Base-by-base conservation (phyloP, 2,329 filamentous ascomycete species). In the Phaeosphaeria sp. region DNA sequence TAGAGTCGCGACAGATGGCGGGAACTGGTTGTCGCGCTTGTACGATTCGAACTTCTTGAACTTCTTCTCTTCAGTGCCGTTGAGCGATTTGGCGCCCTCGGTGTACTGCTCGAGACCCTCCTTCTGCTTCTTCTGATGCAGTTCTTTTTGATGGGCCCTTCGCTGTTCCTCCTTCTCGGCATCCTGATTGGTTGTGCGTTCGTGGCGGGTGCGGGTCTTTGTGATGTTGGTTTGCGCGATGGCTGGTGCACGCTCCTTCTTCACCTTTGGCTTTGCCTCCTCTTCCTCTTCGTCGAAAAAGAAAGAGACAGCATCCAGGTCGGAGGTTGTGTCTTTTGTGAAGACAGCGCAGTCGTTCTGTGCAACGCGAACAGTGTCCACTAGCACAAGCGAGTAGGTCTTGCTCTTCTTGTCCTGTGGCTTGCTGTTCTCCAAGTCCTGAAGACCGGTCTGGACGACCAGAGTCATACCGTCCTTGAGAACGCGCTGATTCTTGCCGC, bases 31-130 rank as follows among this genome's bases (percentile, higher is more conserved):
- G 77, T 98, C 95, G 59, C 94, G 88, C 83, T 98, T 99, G 82
- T 99, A 99, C 0, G 95, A 99, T 78, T 99, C 95, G 74, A 98
- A 99, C 55, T 93, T 91, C 82, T 98, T 98, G 84, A 99, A 98
- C 80, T 94, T 96, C 84, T 98, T 98, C 76, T 96, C 90, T 65
- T 95, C 90, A n/a, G 89, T 89, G 33, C 94, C 95, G 71, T 97
- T 95, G 63, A 94, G 84, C 56, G 90, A 92, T 57, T 89, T 90
- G 0, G 91, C 93, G 0, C 91, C 91, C 72, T 96, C 92, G 43
- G 92, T 88, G 74, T 96, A 99, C 62, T 92, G 87, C 18, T 89
- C 90, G 22, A 97, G 79, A 51, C 95, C 95, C 69, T 97, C 91
- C 67, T 89, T 89, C 70, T 96, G 93, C 80, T 97, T 98, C 83